Conservation (phyloP, 1,284 basidiomycete genomes). For the Pyrrhoderma noxium region DNA sequence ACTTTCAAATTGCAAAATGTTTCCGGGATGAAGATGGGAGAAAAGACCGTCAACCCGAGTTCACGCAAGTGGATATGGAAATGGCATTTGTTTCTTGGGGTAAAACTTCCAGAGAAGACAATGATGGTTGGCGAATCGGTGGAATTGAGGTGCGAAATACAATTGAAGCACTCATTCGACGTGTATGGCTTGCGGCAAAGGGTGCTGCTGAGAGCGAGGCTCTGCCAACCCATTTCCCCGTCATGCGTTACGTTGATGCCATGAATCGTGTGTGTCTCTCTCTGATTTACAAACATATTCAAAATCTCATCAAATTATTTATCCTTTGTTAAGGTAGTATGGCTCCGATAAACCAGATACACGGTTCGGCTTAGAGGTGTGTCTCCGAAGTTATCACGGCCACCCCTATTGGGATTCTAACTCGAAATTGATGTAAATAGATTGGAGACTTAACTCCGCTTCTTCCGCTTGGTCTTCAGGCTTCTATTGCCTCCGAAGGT, state of each 20-base stretch:
- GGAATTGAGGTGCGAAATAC: slow-evolving; percentile 71
- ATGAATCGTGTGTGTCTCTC: slow-evolving; percentile 69
- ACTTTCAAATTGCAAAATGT: slow-evolving; percentile 90
- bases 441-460: slow-evolving; percentile 44
- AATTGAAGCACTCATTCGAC: slow-evolving; percentile 64
- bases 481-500: slow-evolving; percentile 30
- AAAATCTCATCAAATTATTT: slow-evolving; percentile 10
- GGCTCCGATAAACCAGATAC: slow-evolving; percentile 96
- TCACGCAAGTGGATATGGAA: slow-evolving; percentile 94
- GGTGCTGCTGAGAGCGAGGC: slow-evolving; percentile 31
- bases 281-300: background rate
- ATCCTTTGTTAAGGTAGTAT: slow-evolving; percentile 43
- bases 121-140: slow-evolving; percentile 72
- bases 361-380: slow-evolving; percentile 78
- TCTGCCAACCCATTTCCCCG: slow-evolving; percentile 56
- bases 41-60: slow-evolving; percentile 93
- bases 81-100: slow-evolving; percentile 93
- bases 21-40: slow-evolving; percentile 94
- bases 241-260: slow-evolving; percentile 81
- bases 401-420: background rate
- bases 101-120: slow-evolving; percentile 6
- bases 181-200: slow-evolving; percentile 62
- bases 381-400: slow-evolving; percentile 20
- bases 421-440: slow-evolving; percentile 26
- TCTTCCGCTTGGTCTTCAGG: slow-evolving; percentile 34